Base-by-base conservation (phyloP, 495 filamentous ascomycete genomes). In the Podospora conica region DNA sequence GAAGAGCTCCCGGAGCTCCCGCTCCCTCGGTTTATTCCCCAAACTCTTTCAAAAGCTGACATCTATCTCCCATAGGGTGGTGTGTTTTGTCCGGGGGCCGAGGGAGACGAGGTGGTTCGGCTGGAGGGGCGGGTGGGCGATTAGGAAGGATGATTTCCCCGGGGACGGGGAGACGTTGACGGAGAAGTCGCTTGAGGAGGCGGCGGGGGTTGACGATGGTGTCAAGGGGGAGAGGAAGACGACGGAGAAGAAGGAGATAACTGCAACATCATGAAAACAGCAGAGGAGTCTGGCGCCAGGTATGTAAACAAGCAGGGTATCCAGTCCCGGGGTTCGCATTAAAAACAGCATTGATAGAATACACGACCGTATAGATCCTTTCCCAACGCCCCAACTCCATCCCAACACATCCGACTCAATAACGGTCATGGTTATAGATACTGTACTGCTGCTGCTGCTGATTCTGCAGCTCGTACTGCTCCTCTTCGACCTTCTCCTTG, bases 61-160 rank as follows among this genome's bases (percentile, higher is more conserved):
- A n/a, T n/a, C n/a, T n/a, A n/a, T n/a, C n/a, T n/a, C n/a, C n/a
- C n/a, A n/a, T n/a, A n/a, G n/a, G n/a, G n/a, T 86, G 18, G 68
- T 91, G 48, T 85, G 81, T 55, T 70, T 86, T 55, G 73, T 75
- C 11, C 81, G 89, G 24, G 90, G 89, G 0, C 92, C 92, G 18
- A 80, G 82, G 68, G 90, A 92, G 76, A 85, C 73, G 31, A 79
- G 88, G 0, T 93, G 90, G 91, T 58, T 91, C 24, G 91, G 91
- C 0, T 93, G 91, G 91, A 77, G 76, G 15, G 90, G 88, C 10
- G 90, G 90, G 0, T 89, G 87, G 85, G 71, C 60, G 68, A 85
- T 77, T 63, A 68, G 69, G 72, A 75, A 62, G 64, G 73, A 79
- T 28, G 75, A 80, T 29, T 27, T 75, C 1, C 69, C 65, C 10